Base-by-base conservation (phyloP, 1,284 basidiomycete species). In the Veloboletus limbatus region DNA sequence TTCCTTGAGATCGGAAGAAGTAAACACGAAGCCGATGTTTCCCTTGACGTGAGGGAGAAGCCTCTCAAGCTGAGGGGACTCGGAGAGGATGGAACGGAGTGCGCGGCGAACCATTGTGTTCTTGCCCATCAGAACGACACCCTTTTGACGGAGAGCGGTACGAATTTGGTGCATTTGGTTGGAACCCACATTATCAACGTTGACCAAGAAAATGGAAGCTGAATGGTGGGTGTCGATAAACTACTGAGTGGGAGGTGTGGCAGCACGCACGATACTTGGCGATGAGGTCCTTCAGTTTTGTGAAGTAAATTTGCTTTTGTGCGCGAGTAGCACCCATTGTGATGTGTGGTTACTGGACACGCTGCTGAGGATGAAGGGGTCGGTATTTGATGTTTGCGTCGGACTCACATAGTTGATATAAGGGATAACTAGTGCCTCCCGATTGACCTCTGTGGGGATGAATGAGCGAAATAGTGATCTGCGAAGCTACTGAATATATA, bases 41-140 rank as follows among this genome's bases (percentile, higher is more conserved):
- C 94, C 95, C 72, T 80, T 90, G 76, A 99, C 79, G 78, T 91
- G 84, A 56, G 95, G 96, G 55, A 99, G 85, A 69, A 99, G 85
- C 70, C 86, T 89, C 78, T 99, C 96, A 78, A 89, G 95, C 68
- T 94, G 85, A 54, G 97, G 96, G 78, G 77, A 82, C 67, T 98
- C 96, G 58, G 79, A 53, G 64, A 98, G 79, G 71, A 98, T 84
- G 68, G 86, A 79, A 61, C 96, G 93, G 58, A 99, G 82, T 51
- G 94, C 96, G 68, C 96, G 93, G 75, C 96, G 92, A 65, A 98
- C 95, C 97, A 99, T 98, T 69, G 97, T 99, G 87, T 99, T 99
- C 80, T 99, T 99, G 69, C 96, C 96, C 97, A 99, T 99, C 63
- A 99, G 75, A 57, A 99, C 95, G 51, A 94, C 77, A 79, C 91